These are phyloP conservation scores for Vitis vinifera DNA, from an alignment of 164 flowering plant genomes.

Conservation along the genomic window ASM3070453v1 NC_081820.1:27569501-27570000, in stretches of 20 bases:
- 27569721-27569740: conserved; percentile 96
- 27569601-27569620: not conserved
- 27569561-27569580: too few species aligned
- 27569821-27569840: conserved; percentile 32
- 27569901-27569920: too few species aligned
- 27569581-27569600: too few species aligned
- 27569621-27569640: not conserved
- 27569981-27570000: conserved; percentile 17
- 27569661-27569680: not conserved
- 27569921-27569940: not conserved
- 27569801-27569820: conserved; percentile 50
- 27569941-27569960: not conserved
- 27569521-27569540: too few species aligned
- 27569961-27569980: conserved; percentile 39
- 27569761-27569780: conserved; percentile 49
- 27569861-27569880: not conserved
- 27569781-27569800: conserved; percentile 49
- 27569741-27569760: conserved; percentile 73
- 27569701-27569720: conserved; percentile 90
- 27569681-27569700: conserved; percentile 43
- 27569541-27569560: too few species aligned
- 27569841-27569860: not conserved
- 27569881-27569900: not conserved
- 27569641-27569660: not conserved
- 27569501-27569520: too few species aligned